These are phyloP conservation scores for Xylogone sp. DNA, from an alignment of 2,329 filamentous ascomycete genomes.

Conservation along the genomic window DNA sequence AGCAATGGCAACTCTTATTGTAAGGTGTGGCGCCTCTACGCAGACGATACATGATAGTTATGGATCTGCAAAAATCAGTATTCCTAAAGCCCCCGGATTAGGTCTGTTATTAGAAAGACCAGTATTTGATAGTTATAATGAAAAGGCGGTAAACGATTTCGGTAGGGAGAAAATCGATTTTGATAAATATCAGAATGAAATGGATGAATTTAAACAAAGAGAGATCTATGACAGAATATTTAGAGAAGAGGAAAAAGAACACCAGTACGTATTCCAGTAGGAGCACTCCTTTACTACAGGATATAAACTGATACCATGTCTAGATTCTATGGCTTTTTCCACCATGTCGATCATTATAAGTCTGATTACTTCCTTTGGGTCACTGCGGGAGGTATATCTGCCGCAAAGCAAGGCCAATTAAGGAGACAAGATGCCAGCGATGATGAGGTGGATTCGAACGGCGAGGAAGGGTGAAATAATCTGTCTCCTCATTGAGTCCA, in stretches of 20 bases:
- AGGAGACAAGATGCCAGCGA: conserved; percentile 46
- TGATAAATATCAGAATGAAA: conserved; percentile 68
- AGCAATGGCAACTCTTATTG: conserved; percentile 79
- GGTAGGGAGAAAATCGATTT: conserved; percentile 74
- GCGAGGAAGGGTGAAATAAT: conserved; percentile 23
- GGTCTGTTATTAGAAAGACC: conserved; percentile 86
- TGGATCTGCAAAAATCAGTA: conserved; percentile 67
- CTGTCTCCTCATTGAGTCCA: too few relatives aligned
- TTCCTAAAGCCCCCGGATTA: conserved; percentile 89
- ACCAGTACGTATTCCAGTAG: conserved; percentile 58
- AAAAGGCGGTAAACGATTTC: conserved; percentile 59
- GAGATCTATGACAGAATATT: conserved; percentile 94
- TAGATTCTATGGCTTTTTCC: conserved; percentile 75
- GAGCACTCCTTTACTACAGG: conserved; percentile 1
- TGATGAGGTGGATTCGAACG: conserved; percentile 35
- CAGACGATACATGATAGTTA: conserved; percentile 73
- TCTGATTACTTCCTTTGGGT: conserved; percentile 72
- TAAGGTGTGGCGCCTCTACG: conserved; percentile 76
- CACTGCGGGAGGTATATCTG: conserved; percentile 64
- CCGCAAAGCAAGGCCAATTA: conserved; percentile 47
- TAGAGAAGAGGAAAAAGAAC: conserved; percentile 80
- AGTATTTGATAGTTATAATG: conserved; percentile 88
- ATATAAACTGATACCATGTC: neutral
- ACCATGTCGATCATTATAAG: conserved; percentile 73
- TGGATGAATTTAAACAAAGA: conserved; percentile 84